Percentiles rank a stretch among this genome's conserved stretches.
These are phyloP conservation scores for Fusarium subtropicale DNA, from an alignment of 2,329 filamentous ascomycete genomes.

Conservation along the genomic window DNA sequence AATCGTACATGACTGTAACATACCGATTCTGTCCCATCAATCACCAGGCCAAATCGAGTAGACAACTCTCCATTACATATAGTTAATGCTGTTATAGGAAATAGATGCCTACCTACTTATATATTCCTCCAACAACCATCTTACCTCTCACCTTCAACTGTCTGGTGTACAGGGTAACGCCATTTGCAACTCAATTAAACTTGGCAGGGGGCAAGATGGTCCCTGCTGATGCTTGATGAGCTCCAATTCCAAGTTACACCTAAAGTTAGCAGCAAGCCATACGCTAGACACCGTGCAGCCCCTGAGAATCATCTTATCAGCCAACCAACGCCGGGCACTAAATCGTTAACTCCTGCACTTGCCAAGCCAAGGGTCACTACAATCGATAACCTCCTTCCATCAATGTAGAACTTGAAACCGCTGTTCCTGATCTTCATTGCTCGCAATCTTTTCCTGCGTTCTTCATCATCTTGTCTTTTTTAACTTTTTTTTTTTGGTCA, in stretches of 20 bases:
- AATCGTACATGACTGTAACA: not conserved
- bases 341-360: slow-evolving; percentile 8
- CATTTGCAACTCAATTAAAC: slow-evolving; percentile 11
- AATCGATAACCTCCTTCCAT: slow-evolving; percentile 16
- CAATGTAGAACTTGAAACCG: slow-evolving; percentile 10
- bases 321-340: slow-evolving; percentile 30
- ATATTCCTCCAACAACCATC: too few species aligned
- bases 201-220: not conserved
- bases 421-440: slow-evolving; percentile 17
- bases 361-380: slow-evolving; percentile 11
- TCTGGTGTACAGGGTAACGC: not conserved
- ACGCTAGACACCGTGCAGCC: slow-evolving; percentile 21
- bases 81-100: not conserved
- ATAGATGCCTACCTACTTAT: too few species aligned
- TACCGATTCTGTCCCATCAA: not conserved
- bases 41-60: not conserved
- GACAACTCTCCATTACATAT: not conserved
- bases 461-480: slow-evolving; percentile 5
- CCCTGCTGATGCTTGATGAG: slow-evolving; percentile 9
- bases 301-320: slow-evolving; percentile 8
- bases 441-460: slow-evolving; percentile 1
- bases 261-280: slow-evolving; percentile 5
- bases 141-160: not conserved
- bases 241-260: not conserved
- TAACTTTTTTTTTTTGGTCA: not conserved